Base-by-base conservation (phyloP, 768 basidiomycete species). In the Holtermannia corniformis region DNA sequence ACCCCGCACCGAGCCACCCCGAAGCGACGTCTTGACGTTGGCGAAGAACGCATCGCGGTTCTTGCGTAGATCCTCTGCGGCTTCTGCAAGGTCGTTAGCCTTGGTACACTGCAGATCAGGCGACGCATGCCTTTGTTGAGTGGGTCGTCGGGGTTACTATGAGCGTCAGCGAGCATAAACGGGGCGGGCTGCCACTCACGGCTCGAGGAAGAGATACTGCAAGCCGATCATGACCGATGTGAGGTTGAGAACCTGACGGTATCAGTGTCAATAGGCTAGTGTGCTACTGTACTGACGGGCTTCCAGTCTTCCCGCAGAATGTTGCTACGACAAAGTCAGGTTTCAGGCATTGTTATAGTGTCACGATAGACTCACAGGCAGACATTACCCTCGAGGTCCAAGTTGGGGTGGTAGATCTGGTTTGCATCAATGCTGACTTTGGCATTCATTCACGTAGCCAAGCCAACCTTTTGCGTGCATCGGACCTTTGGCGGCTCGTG, bases 261-360 rank as follows among this genome's bases (percentile, higher is more conserved):
- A 26, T 22, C 41, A 51, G 26, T 14, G n/a, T 11, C 2, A 11
- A 26, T 51, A 23, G 26, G 23, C 14, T 20, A 24, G 22, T 20
- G 3, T 26, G 37, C 16, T 5, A 21, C 10, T 11, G 47, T 3
- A 58, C 61, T 46, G 13, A 65, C 95, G 4, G 95, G 95, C 69
- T 99, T 99, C 95, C 95, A 99, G 75, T 99, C 95, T 77, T 99
- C 95, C 70, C 95, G 82, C 54, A 97, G 80, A 70, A 97, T 96
- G 75, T 97, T 97, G 40, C 66, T 68, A 43, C 1, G 4, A 11
- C n/a, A 37, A 7, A 37, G 32, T 37, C 32, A 37, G 32, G 10
- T 41, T 41, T n/a, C 37, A 12, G 11, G 11, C 37, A 41, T 41
- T 41, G 12, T 41, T n/a, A 12, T 41, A 41, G n/a, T n/a, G 12